These are phyloP conservation scores for Diaporthe eres DNA, from an alignment of 2,329 filamentous ascomycete genomes.

Conservation along the genomic window DNA sequence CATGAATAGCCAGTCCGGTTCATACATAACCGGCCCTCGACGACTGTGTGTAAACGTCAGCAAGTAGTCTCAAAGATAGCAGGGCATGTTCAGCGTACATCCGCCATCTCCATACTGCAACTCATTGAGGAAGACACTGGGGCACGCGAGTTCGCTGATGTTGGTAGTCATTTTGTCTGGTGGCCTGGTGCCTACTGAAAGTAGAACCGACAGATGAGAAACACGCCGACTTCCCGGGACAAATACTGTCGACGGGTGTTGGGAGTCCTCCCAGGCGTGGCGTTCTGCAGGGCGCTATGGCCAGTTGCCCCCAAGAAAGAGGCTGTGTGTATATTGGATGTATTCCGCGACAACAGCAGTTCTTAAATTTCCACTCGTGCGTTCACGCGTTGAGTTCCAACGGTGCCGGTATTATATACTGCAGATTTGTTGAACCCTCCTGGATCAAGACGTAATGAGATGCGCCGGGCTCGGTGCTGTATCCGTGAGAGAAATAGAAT, in stretches of 20 bases:
- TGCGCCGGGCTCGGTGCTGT: slow-evolving; percentile 5
- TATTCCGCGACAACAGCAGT: not conserved
- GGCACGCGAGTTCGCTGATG: slow-evolving; percentile 35
- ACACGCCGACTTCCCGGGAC: not conserved
- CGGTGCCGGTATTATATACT: not conserved
- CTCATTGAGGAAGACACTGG: slow-evolving; percentile 40
- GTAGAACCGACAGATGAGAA: not conserved
- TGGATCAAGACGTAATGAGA: not conserved
- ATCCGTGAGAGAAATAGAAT: not conserved
- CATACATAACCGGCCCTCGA: slow-evolving; percentile 70
- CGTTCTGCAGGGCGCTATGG: slow-evolving; percentile 1
- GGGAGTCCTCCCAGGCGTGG: slow-evolving; percentile 3
- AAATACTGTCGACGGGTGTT: not conserved
- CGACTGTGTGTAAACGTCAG: slow-evolving; percentile 61
- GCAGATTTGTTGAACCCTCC: not conserved
- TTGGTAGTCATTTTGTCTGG: slow-evolving; percentile 35
- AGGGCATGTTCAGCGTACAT: slow-evolving; percentile 40
- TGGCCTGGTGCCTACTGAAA: not conserved
- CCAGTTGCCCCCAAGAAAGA: not conserved
- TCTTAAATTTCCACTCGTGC: not conserved
- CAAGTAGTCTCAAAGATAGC: slow-evolving; percentile 21
- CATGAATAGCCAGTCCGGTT: slow-evolving; percentile 70
- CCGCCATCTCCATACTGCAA: slow-evolving; percentile 39
- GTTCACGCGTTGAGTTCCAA: not conserved
- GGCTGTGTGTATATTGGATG: not conserved